These are phyloP conservation scores for Arachnopeziza araneosa DNA, from an alignment of 2,329 filamentous ascomycete genomes.

Conservation along the genomic window DNA sequence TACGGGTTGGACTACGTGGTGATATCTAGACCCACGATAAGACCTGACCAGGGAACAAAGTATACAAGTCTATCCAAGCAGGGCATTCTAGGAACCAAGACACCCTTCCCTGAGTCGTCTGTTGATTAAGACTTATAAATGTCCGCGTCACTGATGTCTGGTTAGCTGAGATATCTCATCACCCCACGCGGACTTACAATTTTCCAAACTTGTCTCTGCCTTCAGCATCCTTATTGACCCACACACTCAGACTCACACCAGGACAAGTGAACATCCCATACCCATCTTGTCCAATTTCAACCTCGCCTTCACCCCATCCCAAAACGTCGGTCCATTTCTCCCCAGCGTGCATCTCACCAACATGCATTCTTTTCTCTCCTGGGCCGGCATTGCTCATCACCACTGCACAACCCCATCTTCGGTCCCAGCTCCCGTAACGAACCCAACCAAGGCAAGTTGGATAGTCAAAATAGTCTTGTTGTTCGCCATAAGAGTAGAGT, in stretches of 20 bases:
- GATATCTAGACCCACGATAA: neutral
- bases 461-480: conserved; percentile 58
- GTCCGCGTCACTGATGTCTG: conserved; percentile 19
- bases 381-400: conserved; percentile 49
- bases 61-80: neutral
- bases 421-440: conserved; percentile 43
- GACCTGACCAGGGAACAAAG: neutral
- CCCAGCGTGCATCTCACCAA: conserved; percentile 51
- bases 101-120: neutral
- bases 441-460: conserved; percentile 55
- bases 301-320: conserved; percentile 46
- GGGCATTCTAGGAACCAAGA: neutral
- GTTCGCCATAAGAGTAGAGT: conserved; percentile 60
- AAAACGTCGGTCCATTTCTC: conserved; percentile 61
- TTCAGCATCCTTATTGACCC: conserved; percentile 50
- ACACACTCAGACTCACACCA: conserved; percentile 53
- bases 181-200: conserved; percentile 27
- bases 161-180: conserved; percentile 7
- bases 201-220: conserved; percentile 41
- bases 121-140: conserved; percentile 22
- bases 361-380: conserved; percentile 53
- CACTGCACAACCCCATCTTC: conserved; percentile 47
- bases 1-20: neutral
- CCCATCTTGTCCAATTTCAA: conserved; percentile 53
- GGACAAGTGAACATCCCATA: conserved; percentile 52